Evolutionary conservation across 2,329 filamentous ascomycete genomes (phyloP), one percentile per base, ranked within the genome.

Genomic region (Penicillium paneum): DNA sequence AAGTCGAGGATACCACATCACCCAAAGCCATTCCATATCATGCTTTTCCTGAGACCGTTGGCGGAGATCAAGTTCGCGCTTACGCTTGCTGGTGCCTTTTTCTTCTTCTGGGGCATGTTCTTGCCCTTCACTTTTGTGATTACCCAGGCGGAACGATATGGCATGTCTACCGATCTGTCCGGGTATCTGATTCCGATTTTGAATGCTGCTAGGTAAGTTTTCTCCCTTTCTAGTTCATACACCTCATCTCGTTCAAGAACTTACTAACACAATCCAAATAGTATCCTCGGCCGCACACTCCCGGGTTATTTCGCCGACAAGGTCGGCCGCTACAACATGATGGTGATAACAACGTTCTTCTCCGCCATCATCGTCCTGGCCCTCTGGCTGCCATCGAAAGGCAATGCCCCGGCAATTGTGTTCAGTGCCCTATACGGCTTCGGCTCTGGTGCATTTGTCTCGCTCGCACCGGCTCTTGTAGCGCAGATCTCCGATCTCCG

Each of bases 391-490:
- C 78, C 80, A 1, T 78, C 75, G 11, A 74, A 73, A 3, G 75
- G 76, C 35, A 81, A 84, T 10, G 79, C 80, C 0, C 79, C 82
- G 1, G 82, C 86, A 54, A 79, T 90, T 46, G 76, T 84, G 34
- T 90, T 89, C 68, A 79, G 81, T 12, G 76, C 81, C n/a, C 71
- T 89, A 7, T 91, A 88, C 61, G 88, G 87, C 17, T 89, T 90
- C 67, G 80, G 80, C 13, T 86, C 83, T 0, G 88, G 88, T 12
- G 82, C 83, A 2, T 88, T 85, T 62, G 81, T 88, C 34, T 82
- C 82, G 0, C 74, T 90, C 17, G 77, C 78, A 0, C 85, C 88
- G 0, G 80, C 86, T 0, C 74, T 88, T 13, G 76, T 91, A 21
- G 86, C 86, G 1, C 86, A 91, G 64, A 87, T 91, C 57, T 85